phyloP scores from a whole-genome alignment of 108 stramenopile genomes.

The Epipyxis sp. region DNA sequence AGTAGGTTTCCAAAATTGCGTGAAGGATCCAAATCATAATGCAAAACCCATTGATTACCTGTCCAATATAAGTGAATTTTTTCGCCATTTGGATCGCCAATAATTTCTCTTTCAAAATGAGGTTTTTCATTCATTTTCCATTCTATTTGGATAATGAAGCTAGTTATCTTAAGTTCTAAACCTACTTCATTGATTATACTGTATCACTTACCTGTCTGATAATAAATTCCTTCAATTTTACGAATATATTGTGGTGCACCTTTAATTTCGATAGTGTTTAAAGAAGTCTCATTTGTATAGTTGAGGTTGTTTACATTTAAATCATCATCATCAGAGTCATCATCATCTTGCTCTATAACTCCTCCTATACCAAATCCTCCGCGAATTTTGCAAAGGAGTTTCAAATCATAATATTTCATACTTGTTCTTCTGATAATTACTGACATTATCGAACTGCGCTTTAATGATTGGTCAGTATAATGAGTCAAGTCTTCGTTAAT shows the following conservation, averaged over 20 bases:
- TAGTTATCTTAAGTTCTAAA: not conserved
- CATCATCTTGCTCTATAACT: no score
- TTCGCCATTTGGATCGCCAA: not conserved
- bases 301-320: no score
- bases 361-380: no score
- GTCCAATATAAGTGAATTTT: constrained; percentile 48
- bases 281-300: no score
- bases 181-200: not conserved
- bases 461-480: no score
- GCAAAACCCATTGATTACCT: constrained; percentile 45
- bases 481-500: no score
- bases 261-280: no score
- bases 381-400: no score
- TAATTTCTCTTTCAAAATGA: not conserved
- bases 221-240: not conserved
- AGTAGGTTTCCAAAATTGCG: not conserved
- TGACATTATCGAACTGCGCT: no score
- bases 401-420: no score
- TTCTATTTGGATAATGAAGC: not conserved
- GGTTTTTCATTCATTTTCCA: not conserved
- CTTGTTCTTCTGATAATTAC: no score
- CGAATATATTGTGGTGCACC: not conserved
- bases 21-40: constrained; percentile 38
- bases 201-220: not conserved
- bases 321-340: no score